Base-by-base conservation (phyloP, 2,329 filamentous ascomycete species). In the Fusarium sp. region DNA sequence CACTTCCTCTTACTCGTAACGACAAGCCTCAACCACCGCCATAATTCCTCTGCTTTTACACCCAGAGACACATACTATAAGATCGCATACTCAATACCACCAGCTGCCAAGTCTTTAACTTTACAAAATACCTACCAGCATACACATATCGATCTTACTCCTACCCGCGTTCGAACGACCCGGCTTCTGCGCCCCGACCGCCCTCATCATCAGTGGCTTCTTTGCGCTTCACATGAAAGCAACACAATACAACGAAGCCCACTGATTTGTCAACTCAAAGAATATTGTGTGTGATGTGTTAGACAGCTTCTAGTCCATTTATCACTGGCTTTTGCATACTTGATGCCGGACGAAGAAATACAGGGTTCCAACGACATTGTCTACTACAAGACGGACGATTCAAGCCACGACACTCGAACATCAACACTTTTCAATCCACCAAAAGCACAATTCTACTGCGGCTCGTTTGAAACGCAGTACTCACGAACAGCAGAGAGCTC, bases 91-190 rank as follows among this genome's bases (percentile, higher is more conserved):
- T 37, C 28, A 50, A 59, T 39, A 41, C 32, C 54, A 39, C 40
- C 52, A 56, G 47, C 59, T 37, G 33, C 53, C 56, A 61, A 63
- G 44, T 43, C 30, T 11, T 45, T 41, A 65, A 51, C 53, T 55
- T 48, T 37, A 44, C 62, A 54, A 65, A 47, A 49, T 43, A 55
- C 53, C 46, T 52, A 44, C 44, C 47, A 43, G 45, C 40, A 54
- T 49, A 28, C 19, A 40, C 26, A 43, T 48, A 47, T 61, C 40
- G 39, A 67, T 51, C 50, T 47, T 47, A 44, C 39, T 50, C 28
- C 39, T 32, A 44, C 46, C 53, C 40, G 46, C 43, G 22, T 55
- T 35, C 39, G 22, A 45, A 56, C 56, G 40, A 60, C 44, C 37
- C 26, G 28, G 30, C 33, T 26, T 60, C 19, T 19, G 32, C 20